Percentiles rank a stretch among this genome's conserved stretches.
Conservation (phyloP, 768 basidiomycete species). For the Suillus tomentosus region DNA sequence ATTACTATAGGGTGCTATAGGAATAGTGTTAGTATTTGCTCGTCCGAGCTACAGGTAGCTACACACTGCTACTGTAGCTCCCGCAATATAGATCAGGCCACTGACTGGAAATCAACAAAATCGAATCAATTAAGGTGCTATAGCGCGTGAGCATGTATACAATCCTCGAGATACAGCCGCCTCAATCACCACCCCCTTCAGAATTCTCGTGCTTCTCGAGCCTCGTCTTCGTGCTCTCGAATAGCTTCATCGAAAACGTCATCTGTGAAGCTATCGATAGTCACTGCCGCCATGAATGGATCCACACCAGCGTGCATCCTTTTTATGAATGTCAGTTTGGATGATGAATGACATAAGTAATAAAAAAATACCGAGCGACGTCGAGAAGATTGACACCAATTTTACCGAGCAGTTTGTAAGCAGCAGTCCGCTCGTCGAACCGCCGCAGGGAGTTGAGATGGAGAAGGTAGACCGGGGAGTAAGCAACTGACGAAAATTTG, state of each 20-base stretch:
- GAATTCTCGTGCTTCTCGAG: conserved; percentile 1
- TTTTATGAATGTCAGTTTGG: conserved; percentile 3
- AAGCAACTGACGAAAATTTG: conserved; percentile 12
- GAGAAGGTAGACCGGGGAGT: conserved; percentile 8
- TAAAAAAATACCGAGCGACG: conserved; percentile 3
- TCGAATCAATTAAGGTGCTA: neutral
- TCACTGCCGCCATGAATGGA: neutral
- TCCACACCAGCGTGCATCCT: conserved; percentile 13
- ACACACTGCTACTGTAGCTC: conserved; percentile 3
- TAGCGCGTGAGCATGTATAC: neutral
- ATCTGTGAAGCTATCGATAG: conserved; percentile 1
- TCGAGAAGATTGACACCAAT: conserved; percentile 6
- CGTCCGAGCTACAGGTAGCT: neutral
- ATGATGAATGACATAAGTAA: conserved; percentile 4
- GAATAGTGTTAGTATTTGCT: too few relatives aligned
- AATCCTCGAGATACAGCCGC: neutral
- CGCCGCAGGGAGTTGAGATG: conserved; percentile 10
- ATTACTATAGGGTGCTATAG: too few relatives aligned
- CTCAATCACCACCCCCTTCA: conserved; percentile 4
- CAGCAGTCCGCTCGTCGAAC: conserved; percentile 10
- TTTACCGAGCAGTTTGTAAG: conserved; percentile 10
- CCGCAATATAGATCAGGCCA: neutral
- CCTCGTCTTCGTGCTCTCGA: conserved; percentile 6
- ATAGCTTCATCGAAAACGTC: conserved; percentile 8
- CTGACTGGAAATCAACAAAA: neutral